phyloP scores from a whole-genome alignment of 345 rosid genomes.

The Nasturtium officinale region DNA sequence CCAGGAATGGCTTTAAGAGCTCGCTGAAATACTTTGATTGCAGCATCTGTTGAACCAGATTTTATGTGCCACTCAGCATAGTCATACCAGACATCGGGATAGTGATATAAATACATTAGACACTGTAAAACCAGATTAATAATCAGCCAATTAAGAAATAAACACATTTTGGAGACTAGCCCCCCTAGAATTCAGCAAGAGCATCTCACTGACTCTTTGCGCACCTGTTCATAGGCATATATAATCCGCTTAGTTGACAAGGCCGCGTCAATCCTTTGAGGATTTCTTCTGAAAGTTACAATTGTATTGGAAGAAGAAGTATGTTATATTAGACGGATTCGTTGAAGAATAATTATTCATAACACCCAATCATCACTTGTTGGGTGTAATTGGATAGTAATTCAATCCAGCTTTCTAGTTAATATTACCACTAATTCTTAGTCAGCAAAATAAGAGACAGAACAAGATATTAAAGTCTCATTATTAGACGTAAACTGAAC shows the following conservation, averaged over 20 bases:
- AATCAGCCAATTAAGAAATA: constrained; percentile 24
- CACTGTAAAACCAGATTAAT: constrained; percentile 56
- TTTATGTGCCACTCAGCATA: constrained; percentile 93
- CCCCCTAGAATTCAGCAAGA: constrained; percentile 10
- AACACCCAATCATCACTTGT: constrained; percentile 17
- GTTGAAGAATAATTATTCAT: constrained; percentile 5
- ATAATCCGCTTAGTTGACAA: constrained; percentile 79
- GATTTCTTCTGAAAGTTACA: constrained; percentile 73
- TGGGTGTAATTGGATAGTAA: constrained; percentile 10
- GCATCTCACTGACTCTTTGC: constrained; percentile 18
- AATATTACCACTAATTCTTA: neutral
- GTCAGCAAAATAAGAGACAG: constrained; percentile 3
- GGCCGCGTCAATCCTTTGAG: constrained; percentile 84
- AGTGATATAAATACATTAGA: constrained; percentile 93
- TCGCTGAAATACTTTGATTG: constrained; percentile 90
- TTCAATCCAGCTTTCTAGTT: constrained; percentile 23
- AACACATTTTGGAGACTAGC: constrained; percentile 18
- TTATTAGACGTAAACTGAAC: constrained; percentile 4
- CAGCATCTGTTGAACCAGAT: constrained; percentile 84
- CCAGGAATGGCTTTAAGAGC: constrained; percentile 96
- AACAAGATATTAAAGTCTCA: constrained; percentile 5
- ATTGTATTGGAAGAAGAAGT: constrained; percentile 11
- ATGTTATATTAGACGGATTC: constrained; percentile 7
- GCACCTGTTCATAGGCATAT: constrained; percentile 93
- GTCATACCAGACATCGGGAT: constrained; percentile 93